These are phyloP conservation scores for Seminavis robusta DNA, from an alignment of 108 stramenopile species.

Conservation along the genomic window DNA sequence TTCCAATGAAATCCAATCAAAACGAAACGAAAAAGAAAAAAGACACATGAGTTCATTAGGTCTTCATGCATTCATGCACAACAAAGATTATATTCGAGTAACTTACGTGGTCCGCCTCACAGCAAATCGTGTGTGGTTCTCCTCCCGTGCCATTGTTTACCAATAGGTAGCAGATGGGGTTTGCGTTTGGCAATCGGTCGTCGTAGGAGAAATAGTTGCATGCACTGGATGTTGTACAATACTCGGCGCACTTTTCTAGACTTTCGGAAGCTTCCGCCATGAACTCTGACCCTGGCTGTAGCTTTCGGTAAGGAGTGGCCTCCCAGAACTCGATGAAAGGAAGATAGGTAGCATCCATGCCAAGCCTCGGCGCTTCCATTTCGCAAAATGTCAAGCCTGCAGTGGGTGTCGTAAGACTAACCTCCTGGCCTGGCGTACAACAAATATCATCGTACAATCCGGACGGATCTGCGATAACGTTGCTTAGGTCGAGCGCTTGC, in stretches of 20 bases:
- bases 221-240: background rate
- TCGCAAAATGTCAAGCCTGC: slow-evolving; percentile 16
- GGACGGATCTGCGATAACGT: background rate
- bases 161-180: slow-evolving; percentile 7
- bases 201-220: slow-evolving; percentile 27
- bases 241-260: slow-evolving; percentile 4
- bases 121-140: slow-evolving; percentile 7
- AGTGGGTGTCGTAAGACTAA: background rate
- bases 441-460: background rate
- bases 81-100: too few species aligned
- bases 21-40: too few species aligned
- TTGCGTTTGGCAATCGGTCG: slow-evolving; percentile 2
- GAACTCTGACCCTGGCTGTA: slow-evolving; percentile 13
- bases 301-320: background rate
- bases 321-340: slow-evolving; percentile 13
- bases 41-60: too few species aligned
- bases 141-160: background rate
- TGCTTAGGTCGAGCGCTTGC: background rate
- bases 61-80: too few species aligned
- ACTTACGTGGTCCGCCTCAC: slow-evolving; percentile 10
- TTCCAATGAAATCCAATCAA: too few species aligned
- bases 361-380: slow-evolving; percentile 6
- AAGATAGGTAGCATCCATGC: slow-evolving; percentile 24
- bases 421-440: background rate
- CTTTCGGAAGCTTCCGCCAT: slow-evolving; percentile 26